A percentile compares a stretch with the other conserved stretches of the same genome.
Evolutionary conservation across 2,329 filamentous ascomycete genomes (phyloP).

Genomic region (Ambrosiella xylebori): DNA sequence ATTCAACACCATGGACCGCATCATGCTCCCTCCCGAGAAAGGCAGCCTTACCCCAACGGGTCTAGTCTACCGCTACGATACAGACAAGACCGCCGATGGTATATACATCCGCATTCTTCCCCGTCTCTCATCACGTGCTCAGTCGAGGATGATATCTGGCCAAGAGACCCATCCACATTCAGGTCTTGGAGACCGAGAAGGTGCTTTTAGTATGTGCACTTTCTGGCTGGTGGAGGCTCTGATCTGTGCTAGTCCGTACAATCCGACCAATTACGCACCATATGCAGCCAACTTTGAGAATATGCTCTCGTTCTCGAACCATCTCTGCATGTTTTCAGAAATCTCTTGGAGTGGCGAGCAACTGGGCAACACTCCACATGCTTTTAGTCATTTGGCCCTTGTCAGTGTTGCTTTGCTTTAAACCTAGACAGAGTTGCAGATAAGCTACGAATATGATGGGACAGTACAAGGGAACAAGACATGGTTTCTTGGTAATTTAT

Average conservation of each 20-base stretch:
- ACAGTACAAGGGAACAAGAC: not conserved
- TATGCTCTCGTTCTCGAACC: conserved; percentile 60
- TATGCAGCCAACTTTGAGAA: conserved; percentile 55
- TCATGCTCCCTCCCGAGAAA: conserved; percentile 55
- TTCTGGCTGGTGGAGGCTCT: conserved; percentile 71
- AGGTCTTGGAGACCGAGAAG: conserved; percentile 59
- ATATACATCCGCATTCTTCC: conserved; percentile 15
- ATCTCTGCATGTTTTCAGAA: conserved; percentile 63
- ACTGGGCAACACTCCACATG: conserved; percentile 63
- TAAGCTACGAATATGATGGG: not conserved
- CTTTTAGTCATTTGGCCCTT: conserved; percentile 59
- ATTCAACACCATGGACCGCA: conserved; percentile 54
- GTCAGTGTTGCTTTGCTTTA: conserved; percentile 61
- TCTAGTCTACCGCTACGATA: conserved; percentile 60
- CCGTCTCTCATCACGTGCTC: not conserved
- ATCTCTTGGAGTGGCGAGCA: conserved; percentile 60
- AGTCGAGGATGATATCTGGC: not conserved
- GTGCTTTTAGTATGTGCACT: conserved; percentile 66
- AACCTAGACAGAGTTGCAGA: conserved; percentile 42
- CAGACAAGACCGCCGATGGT: conserved; percentile 52
- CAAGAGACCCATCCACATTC: not conserved
- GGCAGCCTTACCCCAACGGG: conserved; percentile 60
- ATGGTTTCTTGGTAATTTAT: not conserved
- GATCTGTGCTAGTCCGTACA: conserved; percentile 48
- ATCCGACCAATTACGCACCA: conserved; percentile 41